Evolutionary conservation across 495 filamentous ascomycete genomes (phyloP).

Genomic region (Acidomyces sp.): DNA sequence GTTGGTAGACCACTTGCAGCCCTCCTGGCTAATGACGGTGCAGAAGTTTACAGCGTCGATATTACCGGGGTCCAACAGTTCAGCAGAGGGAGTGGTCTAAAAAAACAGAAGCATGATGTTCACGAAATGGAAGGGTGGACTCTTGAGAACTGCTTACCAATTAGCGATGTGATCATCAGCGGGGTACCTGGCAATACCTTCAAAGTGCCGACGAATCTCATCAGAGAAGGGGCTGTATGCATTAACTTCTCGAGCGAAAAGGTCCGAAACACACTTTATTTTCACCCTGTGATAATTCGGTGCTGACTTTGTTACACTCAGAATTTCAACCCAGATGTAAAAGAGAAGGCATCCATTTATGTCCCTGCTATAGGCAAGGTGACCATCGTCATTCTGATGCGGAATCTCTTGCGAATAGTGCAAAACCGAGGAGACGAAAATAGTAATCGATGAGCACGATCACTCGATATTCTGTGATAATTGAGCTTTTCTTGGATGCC

Average conservation of each 20-base stretch:
- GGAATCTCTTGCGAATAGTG: constrained; percentile 53
- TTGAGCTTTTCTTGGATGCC: no score
- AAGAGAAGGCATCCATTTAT: constrained; percentile 91
- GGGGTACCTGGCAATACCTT: constrained; percentile 78
- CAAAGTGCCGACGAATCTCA: constrained; percentile 71
- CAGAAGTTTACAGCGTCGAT: constrained; percentile 88
- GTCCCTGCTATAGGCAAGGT: constrained; percentile 96
- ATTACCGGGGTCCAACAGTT: constrained; percentile 86
- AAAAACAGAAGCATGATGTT: constrained; percentile 70
- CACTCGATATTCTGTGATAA: not conserved
- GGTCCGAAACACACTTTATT: constrained; percentile 38
- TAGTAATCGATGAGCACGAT: not conserved
- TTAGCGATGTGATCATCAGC: constrained; percentile 86
- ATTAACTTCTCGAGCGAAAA: constrained; percentile 95
- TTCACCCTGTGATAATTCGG: no score
- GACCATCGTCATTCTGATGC: constrained; percentile 78
- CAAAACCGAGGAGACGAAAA: constrained; percentile 8
- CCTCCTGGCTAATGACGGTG: constrained; percentile 88
- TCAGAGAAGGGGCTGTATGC: constrained; percentile 83
- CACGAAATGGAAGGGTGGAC: constrained; percentile 60
- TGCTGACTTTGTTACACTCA: constrained; percentile 24
- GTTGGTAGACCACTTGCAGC: constrained; percentile 91
- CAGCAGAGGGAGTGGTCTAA: constrained; percentile 71
- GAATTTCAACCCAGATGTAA: constrained; percentile 81
- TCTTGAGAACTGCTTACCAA: constrained; percentile 64